These are phyloP conservation scores for Elongisporangium undulatum DNA, from an alignment of 352 stramenopile species.

Conservation along the genomic window DNA sequence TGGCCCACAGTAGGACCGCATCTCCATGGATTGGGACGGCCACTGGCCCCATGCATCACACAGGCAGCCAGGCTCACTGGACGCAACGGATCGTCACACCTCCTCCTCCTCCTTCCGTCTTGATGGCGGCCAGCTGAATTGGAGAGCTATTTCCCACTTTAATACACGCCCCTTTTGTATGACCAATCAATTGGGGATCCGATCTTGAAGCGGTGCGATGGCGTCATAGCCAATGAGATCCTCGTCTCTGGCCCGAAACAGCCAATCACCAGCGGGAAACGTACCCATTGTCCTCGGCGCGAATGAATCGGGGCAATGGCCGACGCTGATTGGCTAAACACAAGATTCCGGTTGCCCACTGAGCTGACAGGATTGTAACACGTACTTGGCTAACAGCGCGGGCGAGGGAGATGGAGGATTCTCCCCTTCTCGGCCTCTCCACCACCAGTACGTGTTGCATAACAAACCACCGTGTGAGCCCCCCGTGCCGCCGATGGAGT, in stretches of 20 bases:
- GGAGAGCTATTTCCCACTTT: not conserved
- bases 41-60: not conserved
- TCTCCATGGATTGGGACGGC: not conserved
- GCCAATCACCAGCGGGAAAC: not conserved
- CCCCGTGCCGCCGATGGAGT: not conserved
- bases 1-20: too few relatives aligned
- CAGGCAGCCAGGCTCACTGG: not conserved
- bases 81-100: not conserved
- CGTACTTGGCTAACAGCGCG: not conserved
- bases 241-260: not conserved
- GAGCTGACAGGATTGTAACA: slow-evolving; percentile 2
- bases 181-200: not conserved
- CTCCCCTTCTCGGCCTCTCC: not conserved
- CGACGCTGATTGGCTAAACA: not conserved
- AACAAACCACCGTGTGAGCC: not conserved
- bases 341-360: slow-evolving; percentile 1
- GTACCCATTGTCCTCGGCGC: not conserved
- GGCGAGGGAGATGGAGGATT: not conserved
- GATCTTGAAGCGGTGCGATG: not conserved
- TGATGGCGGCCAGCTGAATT: too few relatives aligned
- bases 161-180: not conserved
- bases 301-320: slow-evolving; percentile 6
- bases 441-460: slow-evolving; percentile 3
- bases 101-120: too few relatives aligned
- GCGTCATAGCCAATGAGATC: not conserved